Evolutionary conservation across 306 rosid genomes (phyloP).

Genomic region (Parietaria judaica): DNA sequence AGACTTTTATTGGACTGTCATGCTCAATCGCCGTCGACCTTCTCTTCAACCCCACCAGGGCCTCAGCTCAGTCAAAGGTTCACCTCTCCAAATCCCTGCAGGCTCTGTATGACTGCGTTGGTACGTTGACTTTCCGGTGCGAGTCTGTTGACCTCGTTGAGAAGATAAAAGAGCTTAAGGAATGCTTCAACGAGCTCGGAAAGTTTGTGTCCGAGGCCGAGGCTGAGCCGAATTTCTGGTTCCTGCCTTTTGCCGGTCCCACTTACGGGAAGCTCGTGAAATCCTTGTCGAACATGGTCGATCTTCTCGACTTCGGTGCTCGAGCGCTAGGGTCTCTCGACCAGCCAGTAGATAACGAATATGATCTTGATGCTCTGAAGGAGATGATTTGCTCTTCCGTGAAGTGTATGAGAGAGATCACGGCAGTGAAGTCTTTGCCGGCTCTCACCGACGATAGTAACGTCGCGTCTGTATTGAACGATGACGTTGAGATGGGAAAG

Average conservation of each 20-base stretch:
- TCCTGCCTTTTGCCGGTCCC: slow-evolving; percentile 37
- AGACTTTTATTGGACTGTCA: slow-evolving; percentile 54
- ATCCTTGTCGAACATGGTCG: slow-evolving; percentile 39
- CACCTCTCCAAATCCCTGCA: slow-evolving; percentile 36
- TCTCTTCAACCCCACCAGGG: slow-evolving; percentile 44
- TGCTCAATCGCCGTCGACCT: slow-evolving; percentile 47
- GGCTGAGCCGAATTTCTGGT: slow-evolving; percentile 66
- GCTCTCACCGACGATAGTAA: slow-evolving; percentile 19
- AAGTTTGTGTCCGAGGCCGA: slow-evolving; percentile 49
- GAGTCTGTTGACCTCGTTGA: slow-evolving; percentile 17
- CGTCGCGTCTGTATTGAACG: background rate
- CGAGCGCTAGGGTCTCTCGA: slow-evolving; percentile 26
- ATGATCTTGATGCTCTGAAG: slow-evolving; percentile 38
- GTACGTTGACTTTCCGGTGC: slow-evolving; percentile 20
- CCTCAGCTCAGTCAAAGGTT: slow-evolving; percentile 37
- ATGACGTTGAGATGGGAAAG: slow-evolving; percentile 51
- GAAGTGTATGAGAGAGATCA: slow-evolving; percentile 24
- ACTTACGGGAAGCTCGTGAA: slow-evolving; percentile 34
- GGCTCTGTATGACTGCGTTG: slow-evolving; percentile 30
- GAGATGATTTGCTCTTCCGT: slow-evolving; percentile 28
- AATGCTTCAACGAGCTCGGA: slow-evolving; percentile 27
- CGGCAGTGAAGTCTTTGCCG: slow-evolving; percentile 25
- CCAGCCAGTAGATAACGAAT: slow-evolving; percentile 12
- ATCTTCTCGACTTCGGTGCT: slow-evolving; percentile 35
- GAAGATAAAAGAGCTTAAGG: slow-evolving; percentile 20